Evolutionary conservation across 164 flowering plant genomes (phyloP).

Genomic region (Cinnamomum chago): DNA sequence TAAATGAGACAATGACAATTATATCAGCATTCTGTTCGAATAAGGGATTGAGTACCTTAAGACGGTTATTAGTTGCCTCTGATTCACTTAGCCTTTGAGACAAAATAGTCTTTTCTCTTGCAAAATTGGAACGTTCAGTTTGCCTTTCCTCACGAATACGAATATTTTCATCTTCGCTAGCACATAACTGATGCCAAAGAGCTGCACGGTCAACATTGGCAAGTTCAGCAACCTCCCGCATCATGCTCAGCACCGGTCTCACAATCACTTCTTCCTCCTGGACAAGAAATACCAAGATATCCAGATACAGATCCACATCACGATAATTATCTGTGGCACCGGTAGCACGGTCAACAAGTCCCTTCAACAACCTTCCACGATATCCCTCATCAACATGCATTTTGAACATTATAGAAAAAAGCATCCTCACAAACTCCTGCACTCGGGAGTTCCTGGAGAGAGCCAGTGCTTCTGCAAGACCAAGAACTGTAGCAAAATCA

Average conservation of each 20-base stretch:
- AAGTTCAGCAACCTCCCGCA: slow-evolving; percentile 91
- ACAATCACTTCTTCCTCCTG: slow-evolving; percentile 55
- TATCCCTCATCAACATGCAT: slow-evolving; percentile 69
- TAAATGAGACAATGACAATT: too few species aligned
- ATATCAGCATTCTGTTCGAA: background rate
- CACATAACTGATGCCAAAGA: slow-evolving; percentile 94
- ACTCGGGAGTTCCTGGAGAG: slow-evolving; percentile 69
- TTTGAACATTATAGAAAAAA: slow-evolving; percentile 71
- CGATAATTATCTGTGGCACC: slow-evolving; percentile 52
- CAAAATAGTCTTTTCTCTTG: slow-evolving; percentile 57
- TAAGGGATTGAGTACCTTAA: slow-evolving; percentile 59
- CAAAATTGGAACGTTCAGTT: slow-evolving; percentile 51
- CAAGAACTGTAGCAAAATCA: slow-evolving; percentile 75
- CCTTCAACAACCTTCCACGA: slow-evolving; percentile 74
- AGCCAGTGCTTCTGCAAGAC: slow-evolving; percentile 86
- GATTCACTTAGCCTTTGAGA: slow-evolving; percentile 75
- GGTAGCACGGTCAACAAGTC: slow-evolving; percentile 81
- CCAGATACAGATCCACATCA: slow-evolving; percentile 75
- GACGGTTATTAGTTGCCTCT: slow-evolving; percentile 66
- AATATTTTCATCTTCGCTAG: slow-evolving; percentile 79
- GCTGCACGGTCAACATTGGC: slow-evolving; percentile 93
- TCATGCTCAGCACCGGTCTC: slow-evolving; percentile 79
- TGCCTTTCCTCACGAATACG: slow-evolving; percentile 73
- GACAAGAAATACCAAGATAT: slow-evolving; percentile 50
- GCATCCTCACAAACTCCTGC: slow-evolving; percentile 69